phyloP scores from a whole-genome alignment of 306 rosid species.

The Vigna hirtella region DNA sequence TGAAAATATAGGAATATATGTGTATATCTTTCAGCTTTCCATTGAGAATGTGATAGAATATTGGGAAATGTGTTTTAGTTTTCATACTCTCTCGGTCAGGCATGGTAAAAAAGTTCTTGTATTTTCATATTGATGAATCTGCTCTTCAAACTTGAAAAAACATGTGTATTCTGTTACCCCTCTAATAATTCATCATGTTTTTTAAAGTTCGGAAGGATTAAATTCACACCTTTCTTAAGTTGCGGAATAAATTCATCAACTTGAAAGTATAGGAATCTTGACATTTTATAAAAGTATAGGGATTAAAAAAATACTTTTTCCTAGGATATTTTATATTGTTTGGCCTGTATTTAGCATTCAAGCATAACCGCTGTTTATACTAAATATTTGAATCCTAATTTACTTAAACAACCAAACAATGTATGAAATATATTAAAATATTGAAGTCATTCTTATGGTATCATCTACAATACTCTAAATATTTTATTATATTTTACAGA shows the following conservation, averaged over 20 bases:
- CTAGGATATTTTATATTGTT: constrained; percentile 8
- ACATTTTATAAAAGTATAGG: too few species aligned
- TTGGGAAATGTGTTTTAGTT: neutral
- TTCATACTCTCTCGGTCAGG: neutral
- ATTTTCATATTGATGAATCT: too few species aligned
- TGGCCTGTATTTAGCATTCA: constrained; percentile 6
- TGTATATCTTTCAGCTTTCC: constrained; percentile 9
- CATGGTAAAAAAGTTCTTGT: neutral
- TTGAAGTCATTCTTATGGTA: neutral
- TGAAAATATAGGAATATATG: neutral
- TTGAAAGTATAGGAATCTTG: too few species aligned
- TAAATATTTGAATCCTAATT: neutral
- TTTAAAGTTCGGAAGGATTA: too few species aligned
- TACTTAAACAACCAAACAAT: neutral
- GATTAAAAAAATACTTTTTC: too few species aligned
- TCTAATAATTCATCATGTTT: neutral
- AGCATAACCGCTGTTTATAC: neutral
- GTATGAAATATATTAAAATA: constrained; percentile 8
- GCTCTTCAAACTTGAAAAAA: too few species aligned
- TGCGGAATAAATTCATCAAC: too few species aligned
- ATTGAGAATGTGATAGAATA: neutral
- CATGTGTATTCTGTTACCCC: too few species aligned
- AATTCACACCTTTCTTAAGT: too few species aligned
- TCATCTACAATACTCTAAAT: neutral
- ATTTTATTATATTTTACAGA: neutral